These are phyloP conservation scores for Yarrowia yakushimensis DNA, from an alignment of 805 yeast genomes.

Conservation along the genomic window DNA sequence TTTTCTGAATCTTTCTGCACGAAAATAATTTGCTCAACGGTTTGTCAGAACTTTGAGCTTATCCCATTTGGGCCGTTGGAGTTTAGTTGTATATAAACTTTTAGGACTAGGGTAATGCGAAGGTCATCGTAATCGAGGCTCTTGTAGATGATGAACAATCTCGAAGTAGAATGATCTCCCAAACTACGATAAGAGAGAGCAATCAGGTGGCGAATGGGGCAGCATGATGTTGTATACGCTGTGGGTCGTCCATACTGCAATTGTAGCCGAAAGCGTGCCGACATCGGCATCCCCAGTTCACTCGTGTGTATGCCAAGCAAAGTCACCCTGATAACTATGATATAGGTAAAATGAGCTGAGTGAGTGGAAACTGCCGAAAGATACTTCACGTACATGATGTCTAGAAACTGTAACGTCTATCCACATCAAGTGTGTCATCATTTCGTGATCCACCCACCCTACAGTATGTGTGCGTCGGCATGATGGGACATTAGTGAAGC, in stretches of 20 bases:
- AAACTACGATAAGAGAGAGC: not conserved
- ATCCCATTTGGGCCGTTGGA: constrained; percentile 3
- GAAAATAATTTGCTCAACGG: constrained; percentile 8
- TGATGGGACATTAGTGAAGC: too few relatives aligned
- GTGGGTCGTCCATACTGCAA: too few relatives aligned
- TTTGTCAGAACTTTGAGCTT: not conserved
- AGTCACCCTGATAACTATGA: too few relatives aligned
- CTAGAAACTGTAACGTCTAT: too few relatives aligned
- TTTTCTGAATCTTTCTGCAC: not conserved
- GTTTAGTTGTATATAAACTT: not conserved
- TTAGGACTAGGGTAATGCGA: not conserved
- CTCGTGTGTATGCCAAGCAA: too few relatives aligned
- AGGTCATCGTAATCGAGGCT: not conserved
- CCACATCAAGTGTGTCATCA: too few relatives aligned
- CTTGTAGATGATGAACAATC: not conserved
- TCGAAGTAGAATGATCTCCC: not conserved
- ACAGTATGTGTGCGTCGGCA: too few relatives aligned
- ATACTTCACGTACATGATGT: too few relatives aligned
- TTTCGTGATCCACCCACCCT: too few relatives aligned
- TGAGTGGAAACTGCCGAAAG: too few relatives aligned
- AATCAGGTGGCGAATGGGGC: not conserved
- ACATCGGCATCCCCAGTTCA: not conserved
- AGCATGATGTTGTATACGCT: too few relatives aligned
- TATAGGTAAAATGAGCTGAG: too few relatives aligned
- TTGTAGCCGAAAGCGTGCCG: not conserved